Evolutionary conservation across 2,329 filamentous ascomycete genomes (phyloP), one percentile per base, ranked within the genome.

Genomic region (Elsinoe fawcettii): DNA sequence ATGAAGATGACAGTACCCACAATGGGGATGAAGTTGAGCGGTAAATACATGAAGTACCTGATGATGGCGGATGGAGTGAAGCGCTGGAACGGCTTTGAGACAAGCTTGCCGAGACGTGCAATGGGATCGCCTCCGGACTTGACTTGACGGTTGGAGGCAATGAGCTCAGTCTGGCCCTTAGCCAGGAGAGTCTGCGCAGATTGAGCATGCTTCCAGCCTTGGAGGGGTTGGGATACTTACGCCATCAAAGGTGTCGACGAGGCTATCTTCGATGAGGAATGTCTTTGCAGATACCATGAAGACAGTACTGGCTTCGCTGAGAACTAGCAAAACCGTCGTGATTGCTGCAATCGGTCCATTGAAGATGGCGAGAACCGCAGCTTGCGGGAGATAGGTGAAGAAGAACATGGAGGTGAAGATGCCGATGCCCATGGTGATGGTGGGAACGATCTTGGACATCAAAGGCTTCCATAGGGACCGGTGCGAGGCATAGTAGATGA

Each of bases 1-100:
- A 96, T 80, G 70, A 95, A 97, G 3, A 90, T 74, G 6, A 84
- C 75, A 0, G 91, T 96, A 5, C 92, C 92, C 16, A 96, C 82
- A 0, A 96, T 80, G 0, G 92, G 92, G 55, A 97, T 90, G 68
- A 96, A 90, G 74, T 96, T 97, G 60, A 97, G 78, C 9, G 92
- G 91, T 41, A 96, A 77, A 69, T 95, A 93, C 74, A 96, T 81
- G 61, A 95, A 68, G 66, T 92, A 92, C 41, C 88, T 79, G 37
- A 96, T 74, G 44, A 96, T 71, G 6, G 85, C 83, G 65, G 72
- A 71, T 1, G 78, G 75, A 0, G 75, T 75, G 58, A 79, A 79
- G 59, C 77, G 74, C 23, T 71, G 72, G 59, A 84, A 80, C 0
- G 80, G 81, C 63, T 75, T 79, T 62, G 74, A 76, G 34, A 80